These are phyloP conservation scores for Colletotrichum sp. DNA, from an alignment of 2,329 filamentous ascomycete genomes.

Conservation along the genomic window DNA sequence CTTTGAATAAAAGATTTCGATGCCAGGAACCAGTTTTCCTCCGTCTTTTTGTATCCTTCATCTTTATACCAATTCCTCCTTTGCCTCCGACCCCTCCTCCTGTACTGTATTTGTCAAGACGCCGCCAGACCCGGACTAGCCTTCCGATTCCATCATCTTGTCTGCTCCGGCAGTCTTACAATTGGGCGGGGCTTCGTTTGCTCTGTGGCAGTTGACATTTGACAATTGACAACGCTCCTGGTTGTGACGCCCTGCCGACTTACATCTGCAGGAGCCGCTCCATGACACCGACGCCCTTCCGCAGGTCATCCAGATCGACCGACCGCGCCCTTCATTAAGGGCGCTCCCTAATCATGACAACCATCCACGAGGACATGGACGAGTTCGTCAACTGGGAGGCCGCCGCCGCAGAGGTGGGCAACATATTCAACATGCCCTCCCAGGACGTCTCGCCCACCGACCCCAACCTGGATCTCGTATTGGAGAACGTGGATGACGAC, in stretches of 20 bases:
- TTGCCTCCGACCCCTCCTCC: neutral
- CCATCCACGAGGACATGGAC: slow-evolving; percentile 57
- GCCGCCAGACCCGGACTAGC: neutral
- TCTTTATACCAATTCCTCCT: slow-evolving; percentile 22
- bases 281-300: slow-evolving; percentile 17
- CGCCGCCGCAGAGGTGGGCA: slow-evolving; percentile 43
- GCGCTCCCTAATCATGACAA: slow-evolving; percentile 30
- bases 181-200: slow-evolving; percentile 14
- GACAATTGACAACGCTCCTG: slow-evolving; percentile 5
- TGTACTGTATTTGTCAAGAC: slow-evolving; percentile 1
- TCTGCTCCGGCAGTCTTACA: neutral
- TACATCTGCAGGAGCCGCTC: slow-evolving; percentile 1
- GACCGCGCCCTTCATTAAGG: slow-evolving; percentile 11
- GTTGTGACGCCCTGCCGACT: neutral
- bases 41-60: neutral
- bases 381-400: slow-evolving; percentile 70
- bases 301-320: neutral
- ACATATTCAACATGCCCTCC: slow-evolving; percentile 34
- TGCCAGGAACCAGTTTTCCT: neutral
- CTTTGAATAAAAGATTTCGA: slow-evolving; percentile 19
- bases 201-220: neutral
- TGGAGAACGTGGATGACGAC: slow-evolving; percentile 62
- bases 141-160: neutral
- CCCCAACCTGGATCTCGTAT: slow-evolving; percentile 56
- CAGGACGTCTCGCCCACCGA: slow-evolving; percentile 40